A percentile compares a stretch with the other conserved stretches of the same genome.
Evolutionary conservation across 1,284 basidiomycete genomes (phyloP).

Genomic region (Puccinia brachypodii): DNA sequence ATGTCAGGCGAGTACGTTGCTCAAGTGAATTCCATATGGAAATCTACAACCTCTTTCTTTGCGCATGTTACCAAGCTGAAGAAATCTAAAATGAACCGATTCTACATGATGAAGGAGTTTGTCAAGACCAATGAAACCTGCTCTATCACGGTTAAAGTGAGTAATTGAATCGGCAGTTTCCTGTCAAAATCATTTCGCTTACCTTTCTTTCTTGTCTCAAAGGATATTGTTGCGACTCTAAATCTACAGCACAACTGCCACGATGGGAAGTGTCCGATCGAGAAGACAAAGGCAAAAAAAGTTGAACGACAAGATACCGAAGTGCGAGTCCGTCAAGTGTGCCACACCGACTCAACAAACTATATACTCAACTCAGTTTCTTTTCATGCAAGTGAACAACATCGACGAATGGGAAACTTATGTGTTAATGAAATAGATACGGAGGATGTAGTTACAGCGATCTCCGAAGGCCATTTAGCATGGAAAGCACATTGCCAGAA

Average conservation of each 20-base stretch:
- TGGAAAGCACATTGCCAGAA: neutral
- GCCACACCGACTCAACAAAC: neutral
- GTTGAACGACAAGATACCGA: neutral
- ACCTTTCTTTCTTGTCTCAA: neutral
- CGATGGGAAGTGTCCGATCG: neutral
- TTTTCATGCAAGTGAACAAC: neutral
- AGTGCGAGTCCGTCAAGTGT: neutral
- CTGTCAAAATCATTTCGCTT: no score
- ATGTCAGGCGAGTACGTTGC: neutral
- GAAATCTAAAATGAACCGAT: neutral
- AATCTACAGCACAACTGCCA: neutral
- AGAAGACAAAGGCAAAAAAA: neutral
- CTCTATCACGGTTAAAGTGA: neutral
- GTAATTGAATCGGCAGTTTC: no score
- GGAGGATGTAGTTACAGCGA: neutral
- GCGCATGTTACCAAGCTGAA: neutral
- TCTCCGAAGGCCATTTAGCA: neutral
- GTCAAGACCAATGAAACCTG: neutral
- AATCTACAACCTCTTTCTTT: neutral
- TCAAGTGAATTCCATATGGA: neutral
- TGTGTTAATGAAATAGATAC: no score
- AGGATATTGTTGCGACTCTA: neutral
- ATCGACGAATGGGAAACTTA: neutral
- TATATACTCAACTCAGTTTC: neutral
- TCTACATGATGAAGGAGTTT: neutral